Base-by-base conservation (phyloP, 441 rosid genomes). In the Croton setiger region DNA sequence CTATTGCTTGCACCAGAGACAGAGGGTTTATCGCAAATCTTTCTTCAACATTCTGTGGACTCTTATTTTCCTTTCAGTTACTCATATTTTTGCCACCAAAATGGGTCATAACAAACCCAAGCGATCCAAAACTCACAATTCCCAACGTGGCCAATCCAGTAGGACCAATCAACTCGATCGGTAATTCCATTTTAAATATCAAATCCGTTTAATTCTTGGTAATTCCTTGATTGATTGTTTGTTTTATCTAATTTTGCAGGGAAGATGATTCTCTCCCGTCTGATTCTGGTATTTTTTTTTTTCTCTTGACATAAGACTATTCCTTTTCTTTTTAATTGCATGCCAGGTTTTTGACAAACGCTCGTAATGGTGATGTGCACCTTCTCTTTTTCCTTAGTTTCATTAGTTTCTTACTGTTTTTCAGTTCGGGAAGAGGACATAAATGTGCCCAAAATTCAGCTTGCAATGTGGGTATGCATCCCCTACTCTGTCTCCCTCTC, bases 391-490 rank as follows among this genome's bases (percentile, higher is more conserved):
- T 18, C 13, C 67, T 1, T 52, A 2, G 17, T 47, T 36, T 4
- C 12, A 35, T 35, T 20, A 3, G 7, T 66, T 58, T 27, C 66
- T 60, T 35, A 0, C 37, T 68, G 23, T 57, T 75, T n/a, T 54
- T 66, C 79, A 87, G 96, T 73, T 62, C 78, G 86, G 66, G 97
- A 86, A 78, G 93, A 79, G 69, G 85, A 80, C 67, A 69, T 75
- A 55, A 11, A 72, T 20, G 80, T 43, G 69, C 88, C 95, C 14
- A 88, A 71, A 69, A 70, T 95, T 86, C 96, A 92, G 69, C 96
- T 95, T 79, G 97, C 99, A 20, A 92, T 95, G 98, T 92, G 98
- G 99, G 99, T 94, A 85, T 58, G 98, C 69, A 71, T 68, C 55
- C 21, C 21, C 31, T 27, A 27, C 31, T 71, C 63, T 74, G 58